Base-by-base conservation (phyloP, 2,329 filamentous ascomycete genomes). In the Monilinia fructigena region DNA sequence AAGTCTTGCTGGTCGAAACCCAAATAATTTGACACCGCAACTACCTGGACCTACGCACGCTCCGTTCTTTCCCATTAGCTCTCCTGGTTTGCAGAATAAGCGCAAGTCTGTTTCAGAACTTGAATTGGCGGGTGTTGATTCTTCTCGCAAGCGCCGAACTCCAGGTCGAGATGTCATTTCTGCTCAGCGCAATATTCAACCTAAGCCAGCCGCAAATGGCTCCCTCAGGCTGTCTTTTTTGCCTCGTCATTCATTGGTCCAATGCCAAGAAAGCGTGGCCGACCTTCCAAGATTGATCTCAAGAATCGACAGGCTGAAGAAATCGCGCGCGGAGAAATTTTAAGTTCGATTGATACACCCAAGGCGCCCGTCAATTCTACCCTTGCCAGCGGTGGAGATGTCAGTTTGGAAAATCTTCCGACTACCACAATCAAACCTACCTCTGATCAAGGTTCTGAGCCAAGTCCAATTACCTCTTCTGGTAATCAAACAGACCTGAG, bases 211-310 rank as follows among this genome's bases (percentile, higher is more conserved):
- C 16, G 66, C 71, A 12, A 71, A 72, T 67, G 70, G 67, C 48
- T 73, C 72, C 70, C 73, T 42, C 40, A 16, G 14, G 12, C 16
- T 31, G 61, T 66, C n/a, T 68, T 70, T 12, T 70, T 70, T 56
- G 48, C 68, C 18, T 62, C 70, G n/a, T 63, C 69, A 8, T 63
- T 67, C 31, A 47, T 67, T 20, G 63, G 66, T 38, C 54, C 64
- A 20, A 35, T 47, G 47, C 59, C 69, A 8, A 76, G 72, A 68
- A 74, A 72, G 66, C 71, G 75, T 31, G 74, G 75, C 48, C 71
- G 75, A 31, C 75, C 75, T 31, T 73, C 74, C 8, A 76, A 76
- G 66, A 71, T 72, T 50, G 74, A 74, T 52, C 63, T 74, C 28
- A 72, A 75, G 64, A 66, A 67, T n/a, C 68, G 70, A 28, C 69